Conservation (phyloP, 1,139 yeast species). For the Wickerhamomyces sp. region DNA sequence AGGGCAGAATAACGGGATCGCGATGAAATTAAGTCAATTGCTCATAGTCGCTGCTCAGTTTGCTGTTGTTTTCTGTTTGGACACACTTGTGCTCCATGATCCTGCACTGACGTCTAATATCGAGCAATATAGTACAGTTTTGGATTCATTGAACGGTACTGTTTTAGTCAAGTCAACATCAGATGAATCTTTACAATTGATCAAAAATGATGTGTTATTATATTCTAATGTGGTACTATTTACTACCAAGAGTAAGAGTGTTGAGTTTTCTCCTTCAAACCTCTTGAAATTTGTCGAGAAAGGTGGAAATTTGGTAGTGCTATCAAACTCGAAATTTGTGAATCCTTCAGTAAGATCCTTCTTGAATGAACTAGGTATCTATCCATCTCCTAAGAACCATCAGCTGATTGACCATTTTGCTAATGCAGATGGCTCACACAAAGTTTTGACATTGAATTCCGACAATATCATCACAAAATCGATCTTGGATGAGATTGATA, state of each 20-base stretch:
- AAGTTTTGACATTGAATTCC: constrained; percentile 19
- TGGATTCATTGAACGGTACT: constrained; percentile 22
- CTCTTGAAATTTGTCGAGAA: constrained; percentile 51
- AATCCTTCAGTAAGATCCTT: constrained; percentile 68
- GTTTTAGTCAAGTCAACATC: not conserved
- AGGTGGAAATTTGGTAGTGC: constrained; percentile 73
- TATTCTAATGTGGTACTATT: constrained; percentile 1
- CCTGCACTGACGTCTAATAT: constrained; percentile 23
- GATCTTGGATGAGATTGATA: constrained; percentile 17
- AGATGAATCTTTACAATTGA: not conserved
- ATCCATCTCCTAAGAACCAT: constrained; percentile 76
- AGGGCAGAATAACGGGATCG: constrained; percentile 3
- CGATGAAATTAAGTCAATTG: constrained; percentile 9
- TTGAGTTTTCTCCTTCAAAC: constrained; percentile 1
- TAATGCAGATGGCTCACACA: constrained; percentile 22
- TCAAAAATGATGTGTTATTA: not conserved
- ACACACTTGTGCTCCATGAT: constrained; percentile 29
- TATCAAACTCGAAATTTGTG: constrained; percentile 52
- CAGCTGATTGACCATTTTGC: constrained; percentile 63
- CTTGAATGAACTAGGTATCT: constrained; percentile 77
- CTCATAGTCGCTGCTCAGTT: not conserved
- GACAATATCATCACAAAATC: constrained; percentile 19
- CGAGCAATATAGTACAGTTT: constrained; percentile 28
- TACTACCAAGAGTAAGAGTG: not conserved
- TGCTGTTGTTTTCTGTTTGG: constrained; percentile 9